Evolutionary conservation across 2,329 filamentous ascomycete genomes (phyloP).

Genomic region (Dothistroma pini): DNA sequence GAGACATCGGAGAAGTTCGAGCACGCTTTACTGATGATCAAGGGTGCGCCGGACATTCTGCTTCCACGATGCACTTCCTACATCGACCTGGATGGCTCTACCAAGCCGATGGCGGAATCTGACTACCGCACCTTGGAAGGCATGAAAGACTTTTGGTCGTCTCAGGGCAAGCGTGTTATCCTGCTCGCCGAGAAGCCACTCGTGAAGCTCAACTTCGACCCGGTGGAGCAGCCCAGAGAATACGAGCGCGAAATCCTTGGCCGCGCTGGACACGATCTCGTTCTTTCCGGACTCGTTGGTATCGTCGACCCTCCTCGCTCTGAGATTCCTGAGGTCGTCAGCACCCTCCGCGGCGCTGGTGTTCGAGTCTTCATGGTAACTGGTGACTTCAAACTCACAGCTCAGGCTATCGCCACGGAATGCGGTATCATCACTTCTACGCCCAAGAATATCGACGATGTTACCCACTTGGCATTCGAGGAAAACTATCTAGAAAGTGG

Average conservation of each 20-base stretch:
- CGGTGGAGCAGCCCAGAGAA: slow-evolving; percentile 49
- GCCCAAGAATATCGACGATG: slow-evolving; percentile 49
- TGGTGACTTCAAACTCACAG: slow-evolving; percentile 72
- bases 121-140: slow-evolving; percentile 53
- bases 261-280: slow-evolving; percentile 47
- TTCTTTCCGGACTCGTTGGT: slow-evolving; percentile 55
- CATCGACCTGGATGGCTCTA: slow-evolving; percentile 54
- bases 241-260: slow-evolving; percentile 56
- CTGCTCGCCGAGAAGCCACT: slow-evolving; percentile 56
- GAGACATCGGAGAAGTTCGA: slow-evolving; percentile 22
- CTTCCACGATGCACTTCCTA: slow-evolving; percentile 60
- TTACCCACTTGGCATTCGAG: slow-evolving; percentile 48
- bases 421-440: slow-evolving; percentile 65
- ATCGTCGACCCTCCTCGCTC: slow-evolving; percentile 59
- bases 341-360: slow-evolving; percentile 64
- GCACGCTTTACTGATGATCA: slow-evolving; percentile 62
- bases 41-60: slow-evolving; percentile 73
- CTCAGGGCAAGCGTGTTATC: slow-evolving; percentile 65
- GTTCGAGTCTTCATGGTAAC: slow-evolving; percentile 81
- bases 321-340: slow-evolving; percentile 57
- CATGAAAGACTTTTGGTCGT: slow-evolving; percentile 66
- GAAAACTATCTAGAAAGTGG: slow-evolving; percentile 30
- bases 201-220: slow-evolving; percentile 55
- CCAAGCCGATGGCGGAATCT: slow-evolving; percentile 50
- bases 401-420: slow-evolving; percentile 66